Evolutionary conservation across 148 eudicot species (phyloP), one percentile per base, ranked within the genome.

Genomic region (Amaranthus hypochondriacus): DNA sequence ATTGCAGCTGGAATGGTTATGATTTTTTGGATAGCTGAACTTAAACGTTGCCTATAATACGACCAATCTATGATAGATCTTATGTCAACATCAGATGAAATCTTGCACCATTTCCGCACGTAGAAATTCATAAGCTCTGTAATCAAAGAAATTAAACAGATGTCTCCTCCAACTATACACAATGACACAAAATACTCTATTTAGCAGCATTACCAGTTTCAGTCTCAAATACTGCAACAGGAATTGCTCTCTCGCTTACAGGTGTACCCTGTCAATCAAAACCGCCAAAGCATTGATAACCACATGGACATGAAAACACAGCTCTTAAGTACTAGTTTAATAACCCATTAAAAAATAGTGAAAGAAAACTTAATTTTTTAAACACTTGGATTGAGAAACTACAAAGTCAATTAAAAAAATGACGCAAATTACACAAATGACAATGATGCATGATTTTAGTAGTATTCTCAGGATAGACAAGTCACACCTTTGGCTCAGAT

Each of bases 1-100:
- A 95, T 95, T 52, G 97, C 98, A 82, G 98, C 98, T 70, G 98
- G 98, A 84, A 95, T 95, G 68, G 97, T 92, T 70, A 95, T 88
- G 70, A 90, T 95, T 80, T 95, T 95, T 70, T 95, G 98, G 81
- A 95, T 95, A 56, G 98, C 80, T 60, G 98, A 95, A 81, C 98
- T 80, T 62, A 95, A 90, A 66, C 98, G 87, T 78, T 95, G 98
- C 82, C 86, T 95, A 84, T 95, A 95, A 74, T 95, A 95, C 71
- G 98, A 90, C 98, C 98, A 95, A 84, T 95, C 98, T 69, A 95
- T 84, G 68, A 95, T 95, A 75, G 97, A 92, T 57, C 98, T 83
- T 56, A 95, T 90, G 71, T 88, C 97, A 51, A 87, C 81, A 80
- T 88, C 97, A 48, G 92, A 87, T 76, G 97, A 92, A 62, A 87